Conservation (phyloP, 306 rosid species). For the Prinsepia uniflora region DNA sequence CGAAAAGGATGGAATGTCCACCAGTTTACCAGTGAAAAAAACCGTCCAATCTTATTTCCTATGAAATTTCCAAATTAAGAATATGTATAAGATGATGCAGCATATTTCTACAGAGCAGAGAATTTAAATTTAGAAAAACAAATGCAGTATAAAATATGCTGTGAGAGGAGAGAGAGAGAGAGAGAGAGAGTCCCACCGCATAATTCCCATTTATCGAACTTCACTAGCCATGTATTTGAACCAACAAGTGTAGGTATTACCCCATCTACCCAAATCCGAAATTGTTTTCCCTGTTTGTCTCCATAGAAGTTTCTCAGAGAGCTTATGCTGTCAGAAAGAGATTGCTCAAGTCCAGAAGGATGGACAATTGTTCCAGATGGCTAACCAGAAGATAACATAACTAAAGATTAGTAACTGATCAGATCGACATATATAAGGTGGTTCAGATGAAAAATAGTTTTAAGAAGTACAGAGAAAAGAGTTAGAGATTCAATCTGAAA, state of each 20-base stretch:
- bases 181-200: conserved; percentile 39
- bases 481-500: not conserved
- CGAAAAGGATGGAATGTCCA: not conserved
- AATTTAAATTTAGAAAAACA: not conserved
- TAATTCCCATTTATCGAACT: conserved; percentile 69
- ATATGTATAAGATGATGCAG: not conserved
- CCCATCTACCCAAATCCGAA: conserved; percentile 65
- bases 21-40: too few relatives aligned
- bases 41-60: not conserved
- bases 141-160: too few relatives aligned
- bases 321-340: conserved; percentile 33
- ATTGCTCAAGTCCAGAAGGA: conserved; percentile 62
- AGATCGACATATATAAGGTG: not conserved
- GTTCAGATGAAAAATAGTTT: not conserved
- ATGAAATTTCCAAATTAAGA: not conserved
- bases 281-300: conserved; percentile 68
- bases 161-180: not conserved
- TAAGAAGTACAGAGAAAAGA: not conserved
- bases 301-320: conserved; percentile 46
- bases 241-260: conserved; percentile 46
- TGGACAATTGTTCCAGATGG: conserved; percentile 51
- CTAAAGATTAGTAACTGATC: conserved; percentile 7
- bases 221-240: conserved; percentile 64
- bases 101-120: not conserved
- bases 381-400: conserved; percentile 37